Base-by-base conservation (phyloP, 2,329 filamentous ascomycete genomes). In the Ophiostoma populinum region DNA sequence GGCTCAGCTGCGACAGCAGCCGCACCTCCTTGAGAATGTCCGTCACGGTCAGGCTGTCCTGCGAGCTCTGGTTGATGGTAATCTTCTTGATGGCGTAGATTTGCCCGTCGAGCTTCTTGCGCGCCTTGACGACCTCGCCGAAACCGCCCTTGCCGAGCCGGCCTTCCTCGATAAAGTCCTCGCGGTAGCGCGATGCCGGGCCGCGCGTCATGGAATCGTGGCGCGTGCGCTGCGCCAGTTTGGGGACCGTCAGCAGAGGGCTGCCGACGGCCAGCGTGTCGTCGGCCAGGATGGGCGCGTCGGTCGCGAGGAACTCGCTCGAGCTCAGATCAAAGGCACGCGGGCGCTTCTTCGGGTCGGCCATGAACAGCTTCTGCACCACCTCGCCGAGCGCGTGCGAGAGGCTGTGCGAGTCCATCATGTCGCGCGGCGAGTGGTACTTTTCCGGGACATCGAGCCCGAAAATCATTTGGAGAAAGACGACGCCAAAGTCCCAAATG, bases 81-180 rank as follows among this genome's bases (percentile, higher is more conserved):
- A 98, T 90, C 52, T 95, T 94, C 54, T 98, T 98, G 51, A 98
- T 81, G 13, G 90, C 90, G 55, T 95, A 98, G 28, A 92, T 77
- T 39, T 86, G 80, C 1, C 82, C 82, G 51, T 95, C 90, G 4
- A 94, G 70, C 57, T 90, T 93, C 54, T 93, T 92, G 21, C 87
- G 72, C 3, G 87, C 87, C 53, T 93, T 92, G 37, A 95, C 83
- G 16, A 98, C 90, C 55, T 94, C 83, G 5, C 90, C 90, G 55
- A 93, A 98, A 0, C 87, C 90, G 28, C 90, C 90, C 52, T 87
- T 92, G 3, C 90, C 90, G 10, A 98, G 63, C 5, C 80, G 72
- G 11, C 82, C 83, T 49, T 90, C 76, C 55, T 95, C 86, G 13
- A 86, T 75, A 55, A 92, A 98, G 47, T 95, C 90, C 47, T 80